phyloP scores from a whole-genome alignment of 768 basidiomycete genomes.

The Leccinum aurantiacum region DNA sequence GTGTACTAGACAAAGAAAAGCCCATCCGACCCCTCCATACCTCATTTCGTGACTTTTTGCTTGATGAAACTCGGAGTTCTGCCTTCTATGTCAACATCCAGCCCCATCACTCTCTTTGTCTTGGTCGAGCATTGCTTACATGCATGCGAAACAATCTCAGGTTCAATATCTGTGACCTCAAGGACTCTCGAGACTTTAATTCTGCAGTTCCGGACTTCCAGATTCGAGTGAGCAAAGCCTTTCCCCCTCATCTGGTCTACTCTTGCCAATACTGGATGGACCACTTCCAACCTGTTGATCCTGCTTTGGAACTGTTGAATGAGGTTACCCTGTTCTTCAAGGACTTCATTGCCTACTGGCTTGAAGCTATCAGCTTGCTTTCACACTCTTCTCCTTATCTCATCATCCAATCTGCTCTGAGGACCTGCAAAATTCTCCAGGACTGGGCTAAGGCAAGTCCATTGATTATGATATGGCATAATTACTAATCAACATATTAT shows the following conservation, averaged over 20 bases:
- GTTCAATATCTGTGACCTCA: neutral
- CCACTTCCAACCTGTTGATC: neutral
- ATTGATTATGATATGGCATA: neutral
- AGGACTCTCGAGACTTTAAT: neutral
- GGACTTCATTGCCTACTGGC: too few relatives aligned
- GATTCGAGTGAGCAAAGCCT: neutral
- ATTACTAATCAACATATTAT: neutral
- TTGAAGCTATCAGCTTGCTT: neutral
- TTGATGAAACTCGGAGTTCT: too few relatives aligned
- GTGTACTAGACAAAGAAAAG: too few relatives aligned
- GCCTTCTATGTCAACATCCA: neutral
- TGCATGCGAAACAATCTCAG: neutral
- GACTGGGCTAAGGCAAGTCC: neutral
- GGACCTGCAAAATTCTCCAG: neutral
- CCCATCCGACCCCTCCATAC: neutral
- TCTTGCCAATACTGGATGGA: neutral
- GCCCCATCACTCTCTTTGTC: neutral
- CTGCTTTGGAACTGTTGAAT: too few relatives aligned
- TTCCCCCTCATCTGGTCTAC: neutral
- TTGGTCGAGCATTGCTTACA: neutral
- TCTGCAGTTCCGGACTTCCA: too few relatives aligned
- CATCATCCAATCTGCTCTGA: neutral
- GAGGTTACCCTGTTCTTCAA: too few relatives aligned
- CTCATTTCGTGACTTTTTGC: neutral
- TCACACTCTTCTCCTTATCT: neutral